Evolutionary conservation across 2,329 filamentous ascomycete species (phyloP).

Genomic region (Phaeosphaeria sp.): DNA sequence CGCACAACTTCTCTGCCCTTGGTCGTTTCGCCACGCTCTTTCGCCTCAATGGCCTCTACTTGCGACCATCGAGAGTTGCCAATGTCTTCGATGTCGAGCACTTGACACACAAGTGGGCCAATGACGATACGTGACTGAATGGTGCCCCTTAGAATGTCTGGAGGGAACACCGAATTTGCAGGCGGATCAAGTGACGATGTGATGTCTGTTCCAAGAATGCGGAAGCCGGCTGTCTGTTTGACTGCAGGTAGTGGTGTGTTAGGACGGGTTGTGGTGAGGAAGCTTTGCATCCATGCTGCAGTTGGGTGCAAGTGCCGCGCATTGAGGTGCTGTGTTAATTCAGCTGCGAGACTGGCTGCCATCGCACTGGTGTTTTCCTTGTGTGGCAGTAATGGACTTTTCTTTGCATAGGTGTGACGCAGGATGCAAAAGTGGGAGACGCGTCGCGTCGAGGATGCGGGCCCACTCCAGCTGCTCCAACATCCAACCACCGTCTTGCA

Average conservation of each 20-base stretch:
- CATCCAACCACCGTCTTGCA: not conserved
- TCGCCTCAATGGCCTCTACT: slow-evolving; percentile 78
- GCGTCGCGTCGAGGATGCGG: slow-evolving; percentile 35
- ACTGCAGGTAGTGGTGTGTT: slow-evolving; percentile 71
- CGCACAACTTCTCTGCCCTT: slow-evolving; percentile 83
- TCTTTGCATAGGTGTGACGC: not conserved
- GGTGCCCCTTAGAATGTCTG: slow-evolving; percentile 61
- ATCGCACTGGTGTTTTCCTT: slow-evolving; percentile 23
- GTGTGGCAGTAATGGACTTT: slow-evolving; percentile 1
- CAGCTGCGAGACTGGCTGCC: slow-evolving; percentile 37
- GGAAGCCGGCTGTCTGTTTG: slow-evolving; percentile 79
- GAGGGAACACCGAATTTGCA: slow-evolving; percentile 61
- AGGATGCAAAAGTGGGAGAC: slow-evolving; percentile 12
- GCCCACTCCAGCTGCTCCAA: slow-evolving; percentile 8
- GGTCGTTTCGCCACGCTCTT: slow-evolving; percentile 74
- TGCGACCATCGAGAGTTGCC: slow-evolving; percentile 83
- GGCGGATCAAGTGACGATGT: slow-evolving; percentile 61
- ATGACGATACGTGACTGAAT: slow-evolving; percentile 64
- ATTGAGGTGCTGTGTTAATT: slow-evolving; percentile 61
- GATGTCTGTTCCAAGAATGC: slow-evolving; percentile 80
- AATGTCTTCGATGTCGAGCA: slow-evolving; percentile 86
- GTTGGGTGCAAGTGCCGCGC: slow-evolving; percentile 63
- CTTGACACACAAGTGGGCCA: slow-evolving; percentile 75
- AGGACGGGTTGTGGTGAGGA: slow-evolving; percentile 63
- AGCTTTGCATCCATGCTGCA: slow-evolving; percentile 67